Conservation (phyloP, 2,329 filamentous ascomycete species). For the Diaporthe vaccinii region DNA sequence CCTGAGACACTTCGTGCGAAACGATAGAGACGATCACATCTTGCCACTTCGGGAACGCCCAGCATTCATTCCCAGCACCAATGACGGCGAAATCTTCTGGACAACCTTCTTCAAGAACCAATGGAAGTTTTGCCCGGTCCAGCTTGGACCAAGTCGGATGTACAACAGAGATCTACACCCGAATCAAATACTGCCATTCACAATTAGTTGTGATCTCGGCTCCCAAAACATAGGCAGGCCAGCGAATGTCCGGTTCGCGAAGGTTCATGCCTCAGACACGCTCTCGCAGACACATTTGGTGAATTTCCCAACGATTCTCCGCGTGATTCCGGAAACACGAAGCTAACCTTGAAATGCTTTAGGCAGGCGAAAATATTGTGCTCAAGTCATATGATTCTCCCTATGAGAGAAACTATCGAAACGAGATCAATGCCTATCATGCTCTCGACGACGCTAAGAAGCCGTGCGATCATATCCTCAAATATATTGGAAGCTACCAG, state of each 20-base stretch:
- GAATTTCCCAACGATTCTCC: too few relatives aligned
- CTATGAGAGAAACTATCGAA: background rate
- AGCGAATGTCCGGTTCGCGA: background rate
- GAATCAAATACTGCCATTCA: conserved; percentile 3
- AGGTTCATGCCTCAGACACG: background rate
- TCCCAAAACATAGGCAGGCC: background rate
- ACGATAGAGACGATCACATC: background rate
- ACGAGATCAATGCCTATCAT: background rate
- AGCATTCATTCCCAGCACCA: background rate
- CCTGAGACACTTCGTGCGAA: background rate
- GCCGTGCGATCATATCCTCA: background rate
- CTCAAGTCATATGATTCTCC: background rate
- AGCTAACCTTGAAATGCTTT: background rate
- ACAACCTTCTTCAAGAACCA: background rate
- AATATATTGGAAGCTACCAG: background rate
- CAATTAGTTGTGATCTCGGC: background rate
- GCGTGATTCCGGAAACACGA: rapidly evolving
- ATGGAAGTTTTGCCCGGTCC: conserved; percentile 7
- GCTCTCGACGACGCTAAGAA: background rate
- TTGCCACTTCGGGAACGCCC: conserved; percentile 4
- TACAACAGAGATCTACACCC: background rate
- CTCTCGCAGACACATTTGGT: background rate
- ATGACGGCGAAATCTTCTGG: background rate
- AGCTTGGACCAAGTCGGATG: background rate
- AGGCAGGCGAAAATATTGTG: background rate